A percentile compares a stretch with the other conserved stretches of the same genome.
These are phyloP conservation scores for Moricandia arvensis DNA, from an alignment of 345 rosid genomes.

Conservation along the genomic window DNA sequence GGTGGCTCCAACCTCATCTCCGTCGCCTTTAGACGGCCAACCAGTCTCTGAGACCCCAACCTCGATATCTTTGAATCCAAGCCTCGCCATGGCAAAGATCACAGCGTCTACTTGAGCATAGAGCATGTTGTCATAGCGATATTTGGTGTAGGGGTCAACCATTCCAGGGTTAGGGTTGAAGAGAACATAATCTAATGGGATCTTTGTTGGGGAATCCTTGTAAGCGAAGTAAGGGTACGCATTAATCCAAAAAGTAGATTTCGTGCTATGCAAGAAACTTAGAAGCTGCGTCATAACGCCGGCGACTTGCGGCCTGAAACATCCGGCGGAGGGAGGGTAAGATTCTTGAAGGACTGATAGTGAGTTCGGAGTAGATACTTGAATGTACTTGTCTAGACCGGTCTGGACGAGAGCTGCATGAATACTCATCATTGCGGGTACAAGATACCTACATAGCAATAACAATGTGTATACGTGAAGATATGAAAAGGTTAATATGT, in stretches of 20 bases:
- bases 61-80: conserved; percentile 68
- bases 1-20: conserved; percentile 69
- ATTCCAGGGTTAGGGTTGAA: conserved; percentile 78
- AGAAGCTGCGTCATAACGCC: conserved; percentile 58
- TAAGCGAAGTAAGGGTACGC: not conserved
- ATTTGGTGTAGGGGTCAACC: conserved; percentile 72
- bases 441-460: conserved; percentile 41
- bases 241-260: not conserved
- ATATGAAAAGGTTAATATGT: not conserved
- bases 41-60: conserved; percentile 90
- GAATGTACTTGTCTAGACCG: conserved; percentile 65
- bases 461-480: not conserved
- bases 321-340: conserved; percentile 87
- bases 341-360: conserved; percentile 70
- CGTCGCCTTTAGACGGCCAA: conserved; percentile 95
- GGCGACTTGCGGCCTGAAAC: conserved; percentile 56
- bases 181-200: conserved; percentile 77
- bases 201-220: conserved; percentile 41
- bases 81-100: conserved; percentile 59
- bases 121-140: conserved; percentile 85
- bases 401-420: conserved; percentile 67
- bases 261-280: conserved; percentile 41
- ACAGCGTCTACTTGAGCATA: conserved; percentile 93
- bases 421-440: conserved; percentile 73
- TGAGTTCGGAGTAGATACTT: conserved; percentile 75